phyloP scores from a whole-genome alignment of 1,284 basidiomycete genomes.

The Heterobasidion occidentale region DNA sequence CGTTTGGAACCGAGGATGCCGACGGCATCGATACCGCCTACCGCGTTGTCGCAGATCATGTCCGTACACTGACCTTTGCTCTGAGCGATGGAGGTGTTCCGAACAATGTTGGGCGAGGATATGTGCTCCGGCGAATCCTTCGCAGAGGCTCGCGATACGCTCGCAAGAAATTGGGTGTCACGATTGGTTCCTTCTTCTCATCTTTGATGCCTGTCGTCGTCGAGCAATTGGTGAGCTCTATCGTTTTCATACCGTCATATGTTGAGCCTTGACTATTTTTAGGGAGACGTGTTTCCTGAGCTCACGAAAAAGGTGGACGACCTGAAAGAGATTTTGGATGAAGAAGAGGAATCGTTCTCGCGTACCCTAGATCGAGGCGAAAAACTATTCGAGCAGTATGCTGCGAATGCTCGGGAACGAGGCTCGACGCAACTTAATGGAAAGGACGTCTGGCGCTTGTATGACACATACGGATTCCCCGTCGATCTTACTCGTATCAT shows the following conservation, averaged over 20 bases:
- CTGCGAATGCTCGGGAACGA: slow-evolving; percentile 58
- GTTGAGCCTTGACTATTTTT: not conserved
- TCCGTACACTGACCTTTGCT: slow-evolving; percentile 92
- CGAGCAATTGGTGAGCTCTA: slow-evolving; percentile 69
- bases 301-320: slow-evolving; percentile 79
- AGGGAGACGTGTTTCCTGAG: slow-evolving; percentile 92
- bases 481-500: slow-evolving; percentile 95
- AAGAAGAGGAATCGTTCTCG: slow-evolving; percentile 97
- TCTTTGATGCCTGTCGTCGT: slow-evolving; percentile 85
- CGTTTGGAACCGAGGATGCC: slow-evolving; percentile 86
- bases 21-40: slow-evolving; percentile 98
- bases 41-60: slow-evolving; percentile 94
- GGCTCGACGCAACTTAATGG: slow-evolving; percentile 72
- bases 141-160: slow-evolving; percentile 92
- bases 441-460: slow-evolving; percentile 93
- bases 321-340: slow-evolving; percentile 93
- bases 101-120: slow-evolving; percentile 93
- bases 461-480: slow-evolving; percentile 98
- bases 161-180: slow-evolving; percentile 91
- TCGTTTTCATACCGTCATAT: not conserved
- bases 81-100: slow-evolving; percentile 95
- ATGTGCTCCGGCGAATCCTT: slow-evolving; percentile 90
- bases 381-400: slow-evolving; percentile 93
- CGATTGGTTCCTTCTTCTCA: slow-evolving; percentile 95
- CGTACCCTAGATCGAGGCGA: slow-evolving; percentile 96